Conservation (phyloP, 495 filamentous ascomycete species). For the Podospora pseudopauciseta region DNA sequence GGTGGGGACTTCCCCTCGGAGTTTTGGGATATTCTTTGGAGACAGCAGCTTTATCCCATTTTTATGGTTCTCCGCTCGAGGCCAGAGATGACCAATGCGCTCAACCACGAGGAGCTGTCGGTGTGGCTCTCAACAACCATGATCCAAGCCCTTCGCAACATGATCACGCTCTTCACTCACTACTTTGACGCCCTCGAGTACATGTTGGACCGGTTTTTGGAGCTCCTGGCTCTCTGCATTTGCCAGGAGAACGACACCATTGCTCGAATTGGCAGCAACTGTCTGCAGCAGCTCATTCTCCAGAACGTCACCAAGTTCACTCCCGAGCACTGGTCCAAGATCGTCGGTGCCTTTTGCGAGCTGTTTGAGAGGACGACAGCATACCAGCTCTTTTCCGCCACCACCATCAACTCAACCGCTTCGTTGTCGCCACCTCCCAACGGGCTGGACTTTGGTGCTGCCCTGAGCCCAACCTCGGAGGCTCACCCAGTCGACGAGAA, state of each 20-base stretch:
- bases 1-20: constrained; percentile 88
- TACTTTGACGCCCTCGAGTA: constrained; percentile 94
- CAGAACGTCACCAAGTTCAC: constrained; percentile 92
- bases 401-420: constrained; percentile 53
- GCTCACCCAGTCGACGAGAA: constrained; percentile 46
- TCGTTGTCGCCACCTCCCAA: constrained; percentile 43
- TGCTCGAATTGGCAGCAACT: constrained; percentile 95
- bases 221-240: constrained; percentile 90
- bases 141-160: constrained; percentile 96
- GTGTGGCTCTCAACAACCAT: constrained; percentile 99
- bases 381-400: constrained; percentile 86
- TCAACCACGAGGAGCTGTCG: constrained; percentile 90
- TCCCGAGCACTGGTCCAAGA: constrained; percentile 83
- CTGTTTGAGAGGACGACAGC: constrained; percentile 93
- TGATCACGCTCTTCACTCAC: constrained; percentile 97
- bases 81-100: constrained; percentile 89
- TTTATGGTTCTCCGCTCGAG: constrained; percentile 96
- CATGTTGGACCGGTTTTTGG: constrained; percentile 93
- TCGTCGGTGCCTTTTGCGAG: constrained; percentile 92
- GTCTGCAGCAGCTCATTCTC: constrained; percentile 89
- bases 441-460: constrained; percentile 42
- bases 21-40: constrained; percentile 98
- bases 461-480: constrained; percentile 41
- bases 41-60: constrained; percentile 93
- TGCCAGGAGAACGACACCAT: constrained; percentile 99